These are phyloP conservation scores for Isabelozyma rhagii DNA, from an alignment of 805 yeast genomes.

Conservation along the genomic window DNA sequence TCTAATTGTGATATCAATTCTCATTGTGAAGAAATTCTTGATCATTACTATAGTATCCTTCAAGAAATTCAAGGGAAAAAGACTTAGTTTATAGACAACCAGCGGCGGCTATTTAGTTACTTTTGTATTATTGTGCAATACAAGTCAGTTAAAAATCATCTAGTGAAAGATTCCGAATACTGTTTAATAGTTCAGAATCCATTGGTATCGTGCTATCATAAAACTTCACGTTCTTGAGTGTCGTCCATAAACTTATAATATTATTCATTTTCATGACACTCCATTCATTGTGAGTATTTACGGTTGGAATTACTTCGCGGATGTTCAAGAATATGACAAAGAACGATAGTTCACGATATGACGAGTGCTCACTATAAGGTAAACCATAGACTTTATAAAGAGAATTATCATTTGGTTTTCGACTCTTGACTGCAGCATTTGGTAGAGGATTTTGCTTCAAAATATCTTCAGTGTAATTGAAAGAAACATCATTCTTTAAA, in stretches of 20 bases:
- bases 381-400: constrained; percentile 51
- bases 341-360: constrained; percentile 72
- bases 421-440: constrained; percentile 9
- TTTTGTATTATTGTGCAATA: background rate
- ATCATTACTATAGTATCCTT: constrained; percentile 13
- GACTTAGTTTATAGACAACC: background rate
- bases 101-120: background rate
- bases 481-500: constrained; percentile 15
- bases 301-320: constrained; percentile 73
- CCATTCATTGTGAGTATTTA: constrained; percentile 38
- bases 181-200: constrained; percentile 1
- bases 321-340: constrained; percentile 56
- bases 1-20: constrained; percentile 50
- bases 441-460: constrained; percentile 22
- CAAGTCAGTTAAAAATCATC: constrained; percentile 10
- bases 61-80: constrained; percentile 2
- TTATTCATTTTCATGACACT: constrained; percentile 26
- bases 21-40: constrained; percentile 52
- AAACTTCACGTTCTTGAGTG: constrained; percentile 11
- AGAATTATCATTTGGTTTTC: constrained; percentile 16
- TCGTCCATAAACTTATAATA: constrained; percentile 32
- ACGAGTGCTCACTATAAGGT: constrained; percentile 94
- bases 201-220: background rate
- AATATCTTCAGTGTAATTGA: constrained; percentile 25
- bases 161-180: constrained; percentile 9